phyloP scores from a whole-genome alignment of 2,329 filamentous ascomycete species.

The Helicocarpus griseus region DNA sequence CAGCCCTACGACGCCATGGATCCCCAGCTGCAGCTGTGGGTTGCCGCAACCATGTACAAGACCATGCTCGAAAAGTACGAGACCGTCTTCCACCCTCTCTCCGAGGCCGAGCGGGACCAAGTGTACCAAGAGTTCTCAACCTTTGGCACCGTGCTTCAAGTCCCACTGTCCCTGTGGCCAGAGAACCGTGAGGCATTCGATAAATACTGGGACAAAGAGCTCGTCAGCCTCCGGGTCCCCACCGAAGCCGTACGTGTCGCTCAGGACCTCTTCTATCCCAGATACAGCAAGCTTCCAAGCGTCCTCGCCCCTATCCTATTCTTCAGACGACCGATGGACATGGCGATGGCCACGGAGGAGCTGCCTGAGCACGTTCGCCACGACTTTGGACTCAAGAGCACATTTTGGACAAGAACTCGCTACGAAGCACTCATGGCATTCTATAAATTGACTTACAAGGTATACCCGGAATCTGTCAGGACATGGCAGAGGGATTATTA shows the following conservation, averaged over 20 bases:
- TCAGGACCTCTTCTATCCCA: not conserved
- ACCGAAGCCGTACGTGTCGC: not conserved
- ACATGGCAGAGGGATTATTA: not conserved
- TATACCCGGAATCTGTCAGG: not conserved
- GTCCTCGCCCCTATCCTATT: not conserved
- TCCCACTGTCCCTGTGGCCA: constrained; percentile 10
- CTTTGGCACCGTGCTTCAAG: constrained; percentile 10
- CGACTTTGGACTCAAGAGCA: not conserved
- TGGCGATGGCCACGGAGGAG: not conserved
- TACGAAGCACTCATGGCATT: not conserved
- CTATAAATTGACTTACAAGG: not conserved
- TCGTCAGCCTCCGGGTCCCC: not conserved
- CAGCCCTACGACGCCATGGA: constrained; percentile 9
- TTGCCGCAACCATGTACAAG: constrained; percentile 10
- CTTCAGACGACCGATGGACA: not conserved
- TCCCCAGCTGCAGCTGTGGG: constrained; percentile 12
- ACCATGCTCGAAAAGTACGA: constrained; percentile 8
- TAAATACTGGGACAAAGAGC: not conserved
- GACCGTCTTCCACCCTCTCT: constrained; percentile 6
- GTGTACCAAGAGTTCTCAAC: constrained; percentile 11
- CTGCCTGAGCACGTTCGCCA: not conserved
- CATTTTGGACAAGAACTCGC: not conserved
- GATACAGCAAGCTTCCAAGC: not conserved
- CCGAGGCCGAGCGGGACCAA: constrained; percentile 6
- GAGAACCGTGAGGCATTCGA: not conserved